These are phyloP conservation scores for Cynanchum wilfordii DNA, from an alignment of 257 asterid genomes.

Conservation along the genomic window DNA sequence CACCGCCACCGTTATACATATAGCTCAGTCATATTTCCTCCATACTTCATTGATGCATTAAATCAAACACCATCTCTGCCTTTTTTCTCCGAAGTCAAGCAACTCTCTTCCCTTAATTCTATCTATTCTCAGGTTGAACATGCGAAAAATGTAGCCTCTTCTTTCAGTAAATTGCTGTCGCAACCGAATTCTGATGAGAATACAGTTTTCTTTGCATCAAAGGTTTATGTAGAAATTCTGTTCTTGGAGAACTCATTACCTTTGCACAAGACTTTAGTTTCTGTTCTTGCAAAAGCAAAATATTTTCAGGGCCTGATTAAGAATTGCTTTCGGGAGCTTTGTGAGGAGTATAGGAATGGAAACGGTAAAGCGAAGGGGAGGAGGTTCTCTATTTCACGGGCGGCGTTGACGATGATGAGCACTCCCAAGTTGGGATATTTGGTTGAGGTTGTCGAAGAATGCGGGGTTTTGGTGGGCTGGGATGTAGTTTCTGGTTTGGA, in stretches of 20 bases:
- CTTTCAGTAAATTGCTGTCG: conserved; percentile 50
- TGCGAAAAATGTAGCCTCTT: conserved; percentile 56
- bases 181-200: conserved; percentile 33
- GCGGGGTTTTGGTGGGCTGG: conserved; percentile 63
- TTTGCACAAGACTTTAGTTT: conserved; percentile 69
- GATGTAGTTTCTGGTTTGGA: conserved; percentile 70
- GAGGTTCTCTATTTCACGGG: conserved; percentile 80
- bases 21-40: conserved; percentile 63
- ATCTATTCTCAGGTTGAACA: conserved; percentile 83
- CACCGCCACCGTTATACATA: conserved; percentile 95
- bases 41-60: conserved; percentile 52
- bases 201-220: conserved; percentile 45
- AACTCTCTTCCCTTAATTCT: conserved; percentile 61
- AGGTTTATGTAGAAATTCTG: conserved; percentile 56
- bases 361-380: conserved; percentile 52
- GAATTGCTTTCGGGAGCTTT: conserved; percentile 52
- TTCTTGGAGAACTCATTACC: conserved; percentile 83
- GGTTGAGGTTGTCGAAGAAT: conserved; percentile 70
- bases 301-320: conserved; percentile 40
- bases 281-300: conserved; percentile 63
- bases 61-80: conserved; percentile 44
- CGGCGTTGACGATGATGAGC: conserved; percentile 85
- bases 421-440: conserved; percentile 80
- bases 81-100: conserved; percentile 54
- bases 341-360: conserved; percentile 61